Conservation (phyloP, 1,139 yeast species). For the Hanseniaspora gamundiae region DNA sequence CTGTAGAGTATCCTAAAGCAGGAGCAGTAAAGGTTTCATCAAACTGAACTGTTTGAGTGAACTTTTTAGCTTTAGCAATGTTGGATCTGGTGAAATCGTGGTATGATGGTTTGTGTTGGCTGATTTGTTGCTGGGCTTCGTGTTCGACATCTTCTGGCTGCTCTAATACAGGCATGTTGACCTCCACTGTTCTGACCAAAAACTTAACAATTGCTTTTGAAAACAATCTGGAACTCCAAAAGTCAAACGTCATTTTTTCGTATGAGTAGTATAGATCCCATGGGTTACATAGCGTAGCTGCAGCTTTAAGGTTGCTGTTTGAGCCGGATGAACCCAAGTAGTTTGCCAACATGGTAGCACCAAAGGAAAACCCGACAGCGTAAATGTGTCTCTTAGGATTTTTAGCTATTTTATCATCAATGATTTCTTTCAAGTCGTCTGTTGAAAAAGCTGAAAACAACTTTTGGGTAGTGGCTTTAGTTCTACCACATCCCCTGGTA, state of each 20-base stretch:
- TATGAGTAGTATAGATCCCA: constrained; percentile 69
- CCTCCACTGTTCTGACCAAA: constrained; percentile 47
- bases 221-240: constrained; percentile 52
- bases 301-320: constrained; percentile 45
- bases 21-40: constrained; percentile 66
- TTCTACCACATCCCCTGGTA: constrained; percentile 78
- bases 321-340: constrained; percentile 65
- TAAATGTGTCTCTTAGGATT: constrained; percentile 68
- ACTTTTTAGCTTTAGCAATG: constrained; percentile 26
- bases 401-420: constrained; percentile 37
- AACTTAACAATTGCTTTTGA: constrained; percentile 56
- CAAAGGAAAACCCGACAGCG: constrained; percentile 76
- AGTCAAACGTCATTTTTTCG: constrained; percentile 37
- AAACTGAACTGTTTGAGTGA: constrained; percentile 39
- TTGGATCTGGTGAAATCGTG: constrained; percentile 25
- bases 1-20: constrained; percentile 57
- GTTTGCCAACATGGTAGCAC: constrained; percentile 71
- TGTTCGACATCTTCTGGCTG: constrained; percentile 16
- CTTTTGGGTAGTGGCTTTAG: constrained; percentile 62
- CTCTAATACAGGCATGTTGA: constrained; percentile 45
- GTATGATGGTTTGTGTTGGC: constrained; percentile 18
- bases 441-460: constrained; percentile 69
- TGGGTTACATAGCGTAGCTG: constrained; percentile 61
- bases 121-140: constrained; percentile 25
- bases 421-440: constrained; percentile 53